Percentiles rank a stretch among this genome's conserved stretches.
Evolutionary conservation across 352 stramenopile species (phyloP).

Genomic region (Pythium rishiriense): DNA sequence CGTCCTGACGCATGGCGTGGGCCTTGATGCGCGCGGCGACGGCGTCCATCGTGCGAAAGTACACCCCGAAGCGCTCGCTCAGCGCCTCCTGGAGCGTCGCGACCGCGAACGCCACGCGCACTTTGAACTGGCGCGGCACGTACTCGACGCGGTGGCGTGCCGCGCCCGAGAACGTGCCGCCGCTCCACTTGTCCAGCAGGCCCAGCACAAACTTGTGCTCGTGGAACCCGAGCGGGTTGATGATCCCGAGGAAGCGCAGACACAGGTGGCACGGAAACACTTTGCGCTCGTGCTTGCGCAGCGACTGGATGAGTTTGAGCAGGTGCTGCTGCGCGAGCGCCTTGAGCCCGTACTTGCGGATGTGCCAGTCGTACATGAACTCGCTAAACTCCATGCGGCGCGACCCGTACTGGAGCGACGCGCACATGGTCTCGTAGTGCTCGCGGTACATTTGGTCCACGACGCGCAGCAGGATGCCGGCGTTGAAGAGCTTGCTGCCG

Average conservation of each 20-base stretch:
- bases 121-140: constrained; percentile 57
- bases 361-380: constrained; percentile 86
- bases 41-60: constrained; percentile 53
- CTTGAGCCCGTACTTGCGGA: constrained; percentile 80
- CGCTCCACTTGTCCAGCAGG: constrained; percentile 63
- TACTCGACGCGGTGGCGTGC: constrained; percentile 59
- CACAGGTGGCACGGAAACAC: constrained; percentile 66
- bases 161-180: constrained; percentile 50
- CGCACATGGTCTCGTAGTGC: constrained; percentile 62
- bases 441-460: constrained; percentile 78
- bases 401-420: constrained; percentile 64
- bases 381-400: constrained; percentile 80
- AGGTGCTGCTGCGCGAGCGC: constrained; percentile 71
- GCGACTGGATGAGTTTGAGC: constrained; percentile 76
- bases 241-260: constrained; percentile 68
- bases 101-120: constrained; percentile 52
- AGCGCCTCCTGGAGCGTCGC: constrained; percentile 57
- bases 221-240: constrained; percentile 63
- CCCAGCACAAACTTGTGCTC: constrained; percentile 76
- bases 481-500: constrained; percentile 61
- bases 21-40: constrained; percentile 45
- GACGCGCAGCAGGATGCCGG: constrained; percentile 58
- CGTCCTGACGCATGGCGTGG: constrained; percentile 37
- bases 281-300: constrained; percentile 74
- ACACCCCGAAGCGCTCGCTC: constrained; percentile 61